phyloP scores from a whole-genome alignment of 2,329 filamentous ascomycete species.

The Cadophora sp. region DNA sequence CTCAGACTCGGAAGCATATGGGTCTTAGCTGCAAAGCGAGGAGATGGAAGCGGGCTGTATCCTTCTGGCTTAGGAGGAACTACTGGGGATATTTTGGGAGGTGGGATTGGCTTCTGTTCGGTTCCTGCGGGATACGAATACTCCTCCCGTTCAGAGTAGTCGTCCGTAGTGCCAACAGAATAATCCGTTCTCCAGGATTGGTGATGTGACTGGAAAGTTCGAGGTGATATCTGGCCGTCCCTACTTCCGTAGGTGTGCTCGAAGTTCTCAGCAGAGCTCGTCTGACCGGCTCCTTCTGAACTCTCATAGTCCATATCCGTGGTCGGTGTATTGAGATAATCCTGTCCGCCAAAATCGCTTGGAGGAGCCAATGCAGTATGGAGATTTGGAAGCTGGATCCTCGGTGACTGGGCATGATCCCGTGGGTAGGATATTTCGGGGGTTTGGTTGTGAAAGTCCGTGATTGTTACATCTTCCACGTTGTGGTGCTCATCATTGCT shows the following conservation, averaged over 20 bases:
- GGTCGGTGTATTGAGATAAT: conserved; percentile 37
- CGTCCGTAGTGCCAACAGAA: conserved; percentile 38
- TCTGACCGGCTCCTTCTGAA: conserved; percentile 35
- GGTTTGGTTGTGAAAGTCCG: conserved; percentile 8
- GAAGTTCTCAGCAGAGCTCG: conserved; percentile 29
- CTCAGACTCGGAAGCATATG: conserved; percentile 23
- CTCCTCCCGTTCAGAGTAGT: conserved; percentile 33
- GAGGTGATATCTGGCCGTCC: conserved; percentile 29
- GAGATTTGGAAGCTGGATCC: conserved; percentile 36
- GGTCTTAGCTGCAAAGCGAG: conserved; percentile 25
- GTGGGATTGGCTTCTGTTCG: conserved; percentile 48
- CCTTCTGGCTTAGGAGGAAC: conserved; percentile 37
- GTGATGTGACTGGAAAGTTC: conserved; percentile 33
- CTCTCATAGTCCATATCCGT: conserved; percentile 45
- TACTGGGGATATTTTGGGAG: conserved; percentile 42
- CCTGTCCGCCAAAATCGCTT: conserved; percentile 31
- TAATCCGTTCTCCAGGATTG: conserved; percentile 43
- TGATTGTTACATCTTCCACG: conserved; percentile 9
- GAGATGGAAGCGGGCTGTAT: conserved; percentile 39
- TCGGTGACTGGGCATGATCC: conserved; percentile 29
- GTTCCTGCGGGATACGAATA: conserved; percentile 35
- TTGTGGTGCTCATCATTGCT: conserved; percentile 6
- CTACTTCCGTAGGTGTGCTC: conserved; percentile 30
- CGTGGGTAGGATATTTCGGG: conserved; percentile 26
- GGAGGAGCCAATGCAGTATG: conserved; percentile 36